A percentile compares a stretch with the other conserved stretches of the same genome.
These are phyloP conservation scores for Wickerhamomyces sp. DNA, from an alignment of 1,139 yeast genomes.

Conservation along the genomic window DNA sequence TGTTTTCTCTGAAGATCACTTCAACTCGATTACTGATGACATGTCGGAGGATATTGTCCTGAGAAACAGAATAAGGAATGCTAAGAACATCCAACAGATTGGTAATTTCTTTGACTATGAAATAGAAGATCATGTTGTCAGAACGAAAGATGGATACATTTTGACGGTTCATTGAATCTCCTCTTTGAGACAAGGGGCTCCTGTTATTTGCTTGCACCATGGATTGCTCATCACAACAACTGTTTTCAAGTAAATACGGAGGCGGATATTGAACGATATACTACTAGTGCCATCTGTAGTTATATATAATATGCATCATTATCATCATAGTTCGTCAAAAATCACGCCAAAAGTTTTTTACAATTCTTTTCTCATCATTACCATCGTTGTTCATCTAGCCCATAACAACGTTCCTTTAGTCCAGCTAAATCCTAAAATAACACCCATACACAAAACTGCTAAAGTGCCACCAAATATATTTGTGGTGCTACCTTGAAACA, in stretches of 20 bases:
- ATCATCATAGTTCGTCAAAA: neutral
- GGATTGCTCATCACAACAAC: too few species aligned
- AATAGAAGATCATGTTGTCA: slow-evolving; percentile 52
- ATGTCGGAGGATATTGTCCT: slow-evolving; percentile 19
- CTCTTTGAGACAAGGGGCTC: slow-evolving; percentile 35
- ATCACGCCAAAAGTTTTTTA: too few species aligned
- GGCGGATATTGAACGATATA: too few species aligned
- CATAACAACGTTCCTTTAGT: slow-evolving; percentile 4
- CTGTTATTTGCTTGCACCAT: slow-evolving; percentile 78
- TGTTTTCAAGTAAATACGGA: too few species aligned
- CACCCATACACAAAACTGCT: slow-evolving; percentile 9
- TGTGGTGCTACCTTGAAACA: neutral
- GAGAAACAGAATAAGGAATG: slow-evolving; percentile 25
- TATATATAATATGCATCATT: neutral
- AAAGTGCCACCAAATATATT: slow-evolving; percentile 7
- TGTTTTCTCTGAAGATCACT: too few species aligned
- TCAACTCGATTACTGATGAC: too few species aligned
- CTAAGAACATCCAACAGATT: slow-evolving; percentile 58
- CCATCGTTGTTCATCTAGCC: neutral
- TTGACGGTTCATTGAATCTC: slow-evolving; percentile 48
- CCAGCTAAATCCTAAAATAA: slow-evolving; percentile 9
- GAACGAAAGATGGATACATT: slow-evolving; percentile 48
- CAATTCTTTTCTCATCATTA: too few species aligned
- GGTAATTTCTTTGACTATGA: slow-evolving; percentile 58
- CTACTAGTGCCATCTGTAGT: too few species aligned